phyloP scores from a whole-genome alignment of 2,329 filamentous ascomycete genomes.

The Penicillium sp. region DNA sequence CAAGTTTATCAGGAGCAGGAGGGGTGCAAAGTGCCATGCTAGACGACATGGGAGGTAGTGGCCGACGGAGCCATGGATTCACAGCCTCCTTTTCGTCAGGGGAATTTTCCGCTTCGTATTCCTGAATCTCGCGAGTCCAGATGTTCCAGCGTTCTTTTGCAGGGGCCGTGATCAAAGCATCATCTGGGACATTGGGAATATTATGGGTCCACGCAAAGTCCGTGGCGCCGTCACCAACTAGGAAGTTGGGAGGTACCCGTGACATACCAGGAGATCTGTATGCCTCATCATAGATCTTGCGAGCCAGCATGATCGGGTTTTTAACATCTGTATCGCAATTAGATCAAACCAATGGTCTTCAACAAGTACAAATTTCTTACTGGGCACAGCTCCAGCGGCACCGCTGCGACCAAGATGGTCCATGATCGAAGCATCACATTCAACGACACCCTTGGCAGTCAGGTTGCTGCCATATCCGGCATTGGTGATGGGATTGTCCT shows the following conservation, averaged over 20 bases:
- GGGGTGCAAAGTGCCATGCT: not conserved
- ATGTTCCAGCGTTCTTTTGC: constrained; percentile 74
- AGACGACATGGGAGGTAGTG: constrained; percentile 22
- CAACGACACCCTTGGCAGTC: constrained; percentile 83
- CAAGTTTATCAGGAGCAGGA: not conserved
- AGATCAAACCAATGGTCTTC: constrained; percentile 1
- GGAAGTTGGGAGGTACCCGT: constrained; percentile 86
- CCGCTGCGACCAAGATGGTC: constrained; percentile 89
- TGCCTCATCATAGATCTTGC: constrained; percentile 75
- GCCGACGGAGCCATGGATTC: constrained; percentile 24
- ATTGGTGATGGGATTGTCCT: constrained; percentile 95
- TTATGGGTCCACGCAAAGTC: constrained; percentile 81
- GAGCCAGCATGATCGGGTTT: constrained; percentile 87
- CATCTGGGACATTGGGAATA: constrained; percentile 69
- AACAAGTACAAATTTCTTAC: constrained; percentile 53
- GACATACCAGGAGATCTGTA: constrained; percentile 75
- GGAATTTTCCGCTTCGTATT: constrained; percentile 49
- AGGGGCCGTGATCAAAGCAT: constrained; percentile 74
- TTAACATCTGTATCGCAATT: constrained; percentile 55
- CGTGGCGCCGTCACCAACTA: constrained; percentile 80
- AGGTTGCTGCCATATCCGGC: constrained; percentile 95
- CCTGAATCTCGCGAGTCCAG: constrained; percentile 60
- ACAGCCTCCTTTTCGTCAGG: constrained; percentile 47
- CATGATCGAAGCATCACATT: constrained; percentile 91
- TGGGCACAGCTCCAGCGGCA: constrained; percentile 84